These are phyloP conservation scores for Anaeromyces robustus DNA, from an alignment of 192 early-diverging fungal species.

Conservation along the genomic window DNA sequence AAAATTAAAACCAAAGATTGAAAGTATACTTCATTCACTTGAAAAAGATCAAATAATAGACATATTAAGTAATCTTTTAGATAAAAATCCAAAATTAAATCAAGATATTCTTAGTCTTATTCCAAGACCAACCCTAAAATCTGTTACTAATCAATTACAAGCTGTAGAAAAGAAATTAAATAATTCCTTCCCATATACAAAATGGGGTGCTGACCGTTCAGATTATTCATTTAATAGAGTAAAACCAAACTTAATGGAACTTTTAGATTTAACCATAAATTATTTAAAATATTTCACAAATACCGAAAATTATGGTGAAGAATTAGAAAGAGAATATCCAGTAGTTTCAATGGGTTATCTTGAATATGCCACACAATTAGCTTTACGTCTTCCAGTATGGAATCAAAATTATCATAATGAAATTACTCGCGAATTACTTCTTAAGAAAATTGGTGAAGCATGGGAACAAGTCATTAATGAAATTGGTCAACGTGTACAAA, in stretches of 20 bases:
- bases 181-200: conserved; percentile 75
- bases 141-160: conserved; percentile 45
- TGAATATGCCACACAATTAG: conserved; percentile 52
- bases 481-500: conserved; percentile 49
- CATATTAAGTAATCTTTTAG: conserved; percentile 56
- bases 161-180: conserved; percentile 52
- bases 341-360: conserved; percentile 63
- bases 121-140: conserved; percentile 70
- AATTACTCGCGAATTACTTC: conserved; percentile 39
- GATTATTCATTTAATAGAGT: conserved; percentile 86
- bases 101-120: conserved; percentile 53
- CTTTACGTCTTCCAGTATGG: conserved; percentile 68
- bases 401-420: conserved; percentile 52
- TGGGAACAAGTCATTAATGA: conserved; percentile 66
- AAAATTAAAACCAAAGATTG: neutral
- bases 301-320: conserved; percentile 39
- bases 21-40: conserved; percentile 16
- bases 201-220: conserved; percentile 54
- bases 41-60: conserved; percentile 56
- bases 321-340: conserved; percentile 71
- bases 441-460: conserved; percentile 48
- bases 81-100: conserved; percentile 54
- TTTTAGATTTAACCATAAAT: conserved; percentile 30
- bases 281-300: conserved; percentile 26
- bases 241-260: conserved; percentile 51